phyloP scores from a whole-genome alignment of 192 early-diverging fungal genomes.

The Phycomyces blakesleeanus region DNA sequence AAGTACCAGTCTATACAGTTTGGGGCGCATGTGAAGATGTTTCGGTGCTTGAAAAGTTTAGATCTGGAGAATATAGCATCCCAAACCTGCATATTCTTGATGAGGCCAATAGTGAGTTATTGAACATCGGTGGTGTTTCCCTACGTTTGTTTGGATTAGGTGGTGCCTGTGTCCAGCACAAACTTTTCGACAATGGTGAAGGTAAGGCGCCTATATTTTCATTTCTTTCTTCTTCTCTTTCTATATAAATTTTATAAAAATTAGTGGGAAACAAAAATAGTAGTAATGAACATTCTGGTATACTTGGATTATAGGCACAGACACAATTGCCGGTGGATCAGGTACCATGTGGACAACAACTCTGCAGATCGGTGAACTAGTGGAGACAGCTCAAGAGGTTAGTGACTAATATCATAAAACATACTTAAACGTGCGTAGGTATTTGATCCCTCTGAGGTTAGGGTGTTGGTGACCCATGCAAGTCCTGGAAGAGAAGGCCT shows the following conservation, averaged over 20 bases:
- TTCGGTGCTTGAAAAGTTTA: slow-evolving; percentile 54
- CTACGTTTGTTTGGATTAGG: slow-evolving; percentile 57
- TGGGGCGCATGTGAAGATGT: slow-evolving; percentile 65
- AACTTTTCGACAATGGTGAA: slow-evolving; percentile 60
- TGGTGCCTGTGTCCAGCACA: slow-evolving; percentile 57
- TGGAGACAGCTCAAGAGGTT: slow-evolving; percentile 48
- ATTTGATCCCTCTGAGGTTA: slow-evolving; percentile 52
- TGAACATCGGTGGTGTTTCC: slow-evolving; percentile 55
- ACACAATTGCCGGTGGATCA: slow-evolving; percentile 57
- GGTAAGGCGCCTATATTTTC: no score
- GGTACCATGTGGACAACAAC: slow-evolving; percentile 66
- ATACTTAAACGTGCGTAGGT: slow-evolving; percentile 4
- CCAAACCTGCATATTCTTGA: slow-evolving; percentile 51
- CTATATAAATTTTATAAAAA: no score
- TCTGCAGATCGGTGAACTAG: slow-evolving; percentile 59
- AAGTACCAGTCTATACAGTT: slow-evolving; percentile 57
- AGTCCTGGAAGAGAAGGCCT: slow-evolving; percentile 58
- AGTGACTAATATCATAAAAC: no score
- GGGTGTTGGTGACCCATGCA: slow-evolving; percentile 53
- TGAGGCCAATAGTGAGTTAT: slow-evolving; percentile 43
- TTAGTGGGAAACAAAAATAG: no score
- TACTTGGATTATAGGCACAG: slow-evolving; percentile 1
- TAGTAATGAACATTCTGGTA: no score
- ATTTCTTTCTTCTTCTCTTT: no score
- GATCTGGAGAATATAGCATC: slow-evolving; percentile 43